Evolutionary conservation across 148 eudicot species (phyloP), one percentile per base, ranked within the genome.

Genomic region (Rhododendron ferrugineum): DNA sequence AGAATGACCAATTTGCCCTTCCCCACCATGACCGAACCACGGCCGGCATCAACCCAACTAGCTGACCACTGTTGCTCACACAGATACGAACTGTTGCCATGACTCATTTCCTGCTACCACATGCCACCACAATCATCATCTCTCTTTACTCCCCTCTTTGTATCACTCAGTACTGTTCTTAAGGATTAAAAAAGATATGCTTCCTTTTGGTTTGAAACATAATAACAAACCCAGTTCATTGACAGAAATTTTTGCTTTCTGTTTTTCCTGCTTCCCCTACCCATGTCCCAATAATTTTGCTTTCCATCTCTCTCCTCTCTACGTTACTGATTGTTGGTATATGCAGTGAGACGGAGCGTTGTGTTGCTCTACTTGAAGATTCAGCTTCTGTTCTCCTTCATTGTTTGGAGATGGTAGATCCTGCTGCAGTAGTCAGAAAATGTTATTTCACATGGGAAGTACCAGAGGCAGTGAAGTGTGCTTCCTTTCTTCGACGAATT

Each of bases 401-500:
- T 86, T 94, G 98, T 90, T 88, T 96, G 84, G 98, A 96, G 90
- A 89, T 87, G 87, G 93, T 88, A 68, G 89, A 90, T 68, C 84
- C 58, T 32, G 89, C 88, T 86, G 70, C 87, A 88, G 88, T 72
- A 56, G 88, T 85, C 64, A 66, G 85, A 87, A 88, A 88, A 79
- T 82, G 83, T 85, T 81, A 56, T 84, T 92, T 90, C 85, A 89
- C 88, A 40, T 94, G 95, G 96, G 89, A 87, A 85, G 79, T 95
- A 80, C 89, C 89, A 87, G 98, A 92, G 87, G 98, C 91, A 37
- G 91, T 92, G 78, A 91, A 89, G 88, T 96, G 99, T 79, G 98
- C 98, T 84, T 70, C 89, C 90, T 89, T 90, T 89, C 91, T 96
- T 34, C 90, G 98, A 87, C 91, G 99, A 90, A 93, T 95, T 47